phyloP scores from a whole-genome alignment of 345 rosid species.

The Zanthoxylum bungeanum region DNA sequence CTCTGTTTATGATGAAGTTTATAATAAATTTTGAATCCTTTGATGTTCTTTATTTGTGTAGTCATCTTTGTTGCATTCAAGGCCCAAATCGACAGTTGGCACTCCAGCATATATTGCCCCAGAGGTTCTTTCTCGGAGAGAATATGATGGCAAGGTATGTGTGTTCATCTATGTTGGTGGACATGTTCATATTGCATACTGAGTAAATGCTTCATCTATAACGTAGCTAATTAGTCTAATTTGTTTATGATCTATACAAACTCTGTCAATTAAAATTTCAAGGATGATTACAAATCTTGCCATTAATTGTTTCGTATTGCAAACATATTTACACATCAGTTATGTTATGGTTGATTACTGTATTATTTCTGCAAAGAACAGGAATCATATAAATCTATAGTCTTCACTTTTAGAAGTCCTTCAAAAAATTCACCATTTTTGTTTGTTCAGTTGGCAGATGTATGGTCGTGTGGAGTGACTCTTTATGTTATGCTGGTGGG shows the following conservation, averaged over 20 bases:
- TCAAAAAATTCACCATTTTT: conserved; percentile 4
- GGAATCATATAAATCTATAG: not conserved
- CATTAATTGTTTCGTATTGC: not conserved
- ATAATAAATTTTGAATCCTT: too few species aligned
- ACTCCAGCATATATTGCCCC: conserved; percentile 90
- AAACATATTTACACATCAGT: not conserved
- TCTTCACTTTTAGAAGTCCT: not conserved
- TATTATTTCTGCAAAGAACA: not conserved
- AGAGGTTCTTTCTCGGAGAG: conserved; percentile 71
- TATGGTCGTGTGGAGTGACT: conserved; percentile 97
- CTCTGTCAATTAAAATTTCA: not conserved
- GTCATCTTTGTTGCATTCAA: conserved; percentile 81
- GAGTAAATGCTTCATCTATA: not conserved
- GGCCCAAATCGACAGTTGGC: conserved; percentile 79
- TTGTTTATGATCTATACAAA: too few species aligned
- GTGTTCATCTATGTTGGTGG: not conserved
- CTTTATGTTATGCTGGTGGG: conserved; percentile 95
- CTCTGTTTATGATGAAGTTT: not conserved
- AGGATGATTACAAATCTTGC: not conserved
- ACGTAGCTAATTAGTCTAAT: not conserved
- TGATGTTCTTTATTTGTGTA: conserved; percentile 27
- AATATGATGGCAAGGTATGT: conserved; percentile 82
- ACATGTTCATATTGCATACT: not conserved
- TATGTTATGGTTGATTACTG: not conserved
- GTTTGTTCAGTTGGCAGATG: conserved; percentile 74